Conservation (phyloP, 2,329 filamentous ascomycete genomes). For the Nakataea oryzae region DNA sequence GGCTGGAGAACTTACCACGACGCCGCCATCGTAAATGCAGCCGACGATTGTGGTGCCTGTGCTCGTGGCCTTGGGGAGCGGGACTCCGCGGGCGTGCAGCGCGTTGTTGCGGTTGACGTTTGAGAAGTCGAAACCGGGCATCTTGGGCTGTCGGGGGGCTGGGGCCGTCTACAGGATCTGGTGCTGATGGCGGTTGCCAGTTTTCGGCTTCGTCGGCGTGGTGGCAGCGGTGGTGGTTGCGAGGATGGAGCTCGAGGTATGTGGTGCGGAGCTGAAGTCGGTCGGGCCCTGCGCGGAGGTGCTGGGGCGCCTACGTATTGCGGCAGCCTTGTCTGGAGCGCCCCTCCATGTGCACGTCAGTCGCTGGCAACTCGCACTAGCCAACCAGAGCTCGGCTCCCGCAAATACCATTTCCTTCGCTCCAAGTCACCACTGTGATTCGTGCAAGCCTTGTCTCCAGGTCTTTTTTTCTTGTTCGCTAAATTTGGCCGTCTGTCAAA, state of each 20-base stretch:
- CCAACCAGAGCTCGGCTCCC: background rate
- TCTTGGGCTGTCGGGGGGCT: conserved; percentile 32
- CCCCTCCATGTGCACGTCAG: too few relatives aligned
- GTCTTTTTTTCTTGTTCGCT: too few relatives aligned
- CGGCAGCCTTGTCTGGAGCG: background rate
- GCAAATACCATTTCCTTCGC: too few relatives aligned
- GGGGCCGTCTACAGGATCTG: background rate
- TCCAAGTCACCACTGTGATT: too few relatives aligned
- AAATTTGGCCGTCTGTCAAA: too few relatives aligned
- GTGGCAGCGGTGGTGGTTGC: background rate
- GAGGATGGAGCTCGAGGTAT: background rate
- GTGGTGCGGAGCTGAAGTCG: background rate
- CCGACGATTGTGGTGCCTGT: conserved; percentile 98
- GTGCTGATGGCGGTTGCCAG: background rate
- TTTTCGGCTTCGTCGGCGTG: background rate
- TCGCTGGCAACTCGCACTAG: background rate
- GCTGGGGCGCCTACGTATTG: background rate
- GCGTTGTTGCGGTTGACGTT: conserved; percentile 99
- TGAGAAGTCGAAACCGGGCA: conserved; percentile 98
- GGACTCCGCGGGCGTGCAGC: conserved; percentile 86
- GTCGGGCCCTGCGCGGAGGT: background rate
- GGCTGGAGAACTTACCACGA: conserved; percentile 58
- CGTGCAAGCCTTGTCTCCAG: too few relatives aligned
- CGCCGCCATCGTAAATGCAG: conserved; percentile 90
- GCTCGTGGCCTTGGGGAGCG: conserved; percentile 93